Evolutionary conservation across 768 basidiomycete species (phyloP).

Genomic region (Tulasnella sp.): DNA sequence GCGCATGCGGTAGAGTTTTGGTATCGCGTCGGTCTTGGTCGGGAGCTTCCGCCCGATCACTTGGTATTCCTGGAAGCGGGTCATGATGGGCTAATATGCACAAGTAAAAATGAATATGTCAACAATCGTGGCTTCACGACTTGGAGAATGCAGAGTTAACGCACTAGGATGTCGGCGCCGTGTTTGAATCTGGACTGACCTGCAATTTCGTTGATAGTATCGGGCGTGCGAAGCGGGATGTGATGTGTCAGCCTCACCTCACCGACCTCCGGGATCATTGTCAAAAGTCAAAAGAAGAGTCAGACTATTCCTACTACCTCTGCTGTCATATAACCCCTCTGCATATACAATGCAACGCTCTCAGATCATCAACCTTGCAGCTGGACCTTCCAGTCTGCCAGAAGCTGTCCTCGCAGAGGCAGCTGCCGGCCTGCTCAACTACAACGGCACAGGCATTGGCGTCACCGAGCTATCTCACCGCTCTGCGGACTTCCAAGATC

Average conservation of each 20-base stretch:
- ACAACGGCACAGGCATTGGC: slow-evolving; percentile 83
- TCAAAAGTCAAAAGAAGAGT: no score
- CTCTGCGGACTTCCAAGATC: slow-evolving; percentile 73
- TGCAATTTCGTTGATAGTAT: no score
- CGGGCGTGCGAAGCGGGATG: no score
- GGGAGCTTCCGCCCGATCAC: slow-evolving; percentile 97
- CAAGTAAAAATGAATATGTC: no score
- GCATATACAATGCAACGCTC: slow-evolving; percentile 27
- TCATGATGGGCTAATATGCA: slow-evolving; percentile 29
- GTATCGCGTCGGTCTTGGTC: slow-evolving; percentile 82
- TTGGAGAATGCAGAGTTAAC: no score
- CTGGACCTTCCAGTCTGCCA: slow-evolving; percentile 90
- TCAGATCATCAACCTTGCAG: slow-evolving; percentile 80
- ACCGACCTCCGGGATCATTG: no score
- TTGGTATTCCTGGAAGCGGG: slow-evolving; percentile 69
- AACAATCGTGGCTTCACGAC: no score
- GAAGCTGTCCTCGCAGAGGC: slow-evolving; percentile 77
- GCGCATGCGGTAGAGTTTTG: slow-evolving; percentile 99
- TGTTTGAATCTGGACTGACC: no score
- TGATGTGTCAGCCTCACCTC: no score
- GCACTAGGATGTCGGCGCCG: no score
- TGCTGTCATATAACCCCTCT: no score
- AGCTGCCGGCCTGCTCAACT: slow-evolving; percentile 78
- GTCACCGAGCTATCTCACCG: slow-evolving; percentile 95
- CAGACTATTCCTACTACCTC: background rate